phyloP scores from a whole-genome alignment of 75 land plant genomes.

The Azolla pinnata region DNA sequence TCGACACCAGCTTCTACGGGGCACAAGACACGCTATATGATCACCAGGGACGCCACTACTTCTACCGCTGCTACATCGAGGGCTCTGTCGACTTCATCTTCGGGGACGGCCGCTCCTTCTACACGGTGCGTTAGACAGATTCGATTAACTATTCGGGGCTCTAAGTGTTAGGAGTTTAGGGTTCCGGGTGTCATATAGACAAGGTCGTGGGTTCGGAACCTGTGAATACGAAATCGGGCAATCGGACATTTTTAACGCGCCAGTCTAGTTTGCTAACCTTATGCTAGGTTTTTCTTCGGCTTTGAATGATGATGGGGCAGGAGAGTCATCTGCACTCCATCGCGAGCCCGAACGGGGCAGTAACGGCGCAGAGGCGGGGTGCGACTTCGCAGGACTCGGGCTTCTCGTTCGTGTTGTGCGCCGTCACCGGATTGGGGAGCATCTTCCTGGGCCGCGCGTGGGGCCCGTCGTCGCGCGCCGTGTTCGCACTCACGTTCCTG shows the following conservation, averaged over 20 bases:
- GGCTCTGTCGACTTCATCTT: constrained; percentile 50
- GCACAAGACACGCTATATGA: constrained; percentile 47
- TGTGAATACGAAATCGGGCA: too few relatives aligned
- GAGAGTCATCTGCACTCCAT: constrained; percentile 28
- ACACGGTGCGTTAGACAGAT: constrained; percentile 9
- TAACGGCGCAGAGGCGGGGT: constrained; percentile 29
- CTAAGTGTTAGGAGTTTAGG: neutral
- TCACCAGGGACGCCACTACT: constrained; percentile 46
- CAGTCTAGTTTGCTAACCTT: too few relatives aligned
- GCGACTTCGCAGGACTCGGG: constrained; percentile 26
- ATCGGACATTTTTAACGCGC: too few relatives aligned
- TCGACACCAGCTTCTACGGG: constrained; percentile 60
- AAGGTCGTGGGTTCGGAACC: too few relatives aligned
- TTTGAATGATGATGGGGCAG: constrained; percentile 11
- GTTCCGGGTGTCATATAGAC: too few relatives aligned
- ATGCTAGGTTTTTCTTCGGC: neutral
- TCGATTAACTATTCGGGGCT: neutral
- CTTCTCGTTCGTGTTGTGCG: constrained; percentile 46
- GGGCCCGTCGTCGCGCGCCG: constrained; percentile 56
- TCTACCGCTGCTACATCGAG: constrained; percentile 37
- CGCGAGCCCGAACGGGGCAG: constrained; percentile 18
- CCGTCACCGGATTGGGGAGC: constrained; percentile 39
- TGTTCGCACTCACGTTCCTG: constrained; percentile 41
- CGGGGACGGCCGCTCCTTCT: constrained; percentile 29
- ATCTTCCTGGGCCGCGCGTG: constrained; percentile 56